Conservation (phyloP, 495 filamentous ascomycete genomes). For the Trichoderma gamsii region DNA sequence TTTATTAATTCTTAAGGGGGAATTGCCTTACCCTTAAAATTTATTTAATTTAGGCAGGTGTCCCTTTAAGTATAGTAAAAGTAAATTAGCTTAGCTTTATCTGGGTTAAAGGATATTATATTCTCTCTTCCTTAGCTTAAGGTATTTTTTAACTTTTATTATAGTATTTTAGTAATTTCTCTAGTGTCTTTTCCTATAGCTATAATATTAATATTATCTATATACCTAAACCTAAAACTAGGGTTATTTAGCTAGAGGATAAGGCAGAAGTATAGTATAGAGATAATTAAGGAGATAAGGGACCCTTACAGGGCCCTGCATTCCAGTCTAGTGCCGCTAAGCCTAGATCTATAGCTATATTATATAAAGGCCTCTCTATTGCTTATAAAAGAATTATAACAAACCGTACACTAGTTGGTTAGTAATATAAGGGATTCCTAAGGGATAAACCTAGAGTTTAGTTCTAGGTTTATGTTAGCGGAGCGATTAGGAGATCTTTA, state of each 20-base stretch:
- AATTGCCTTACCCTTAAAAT: not conserved
- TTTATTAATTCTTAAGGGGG: constrained; percentile 18
- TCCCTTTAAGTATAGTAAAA: not conserved
- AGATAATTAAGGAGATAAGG: not conserved
- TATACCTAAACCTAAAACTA: not conserved
- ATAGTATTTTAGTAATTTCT: not conserved
- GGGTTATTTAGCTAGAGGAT: not conserved
- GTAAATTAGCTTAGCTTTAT: not conserved
- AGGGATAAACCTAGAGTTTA: too few species aligned
- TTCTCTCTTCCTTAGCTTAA: not conserved
- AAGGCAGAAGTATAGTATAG: not conserved
- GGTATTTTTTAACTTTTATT: not conserved
- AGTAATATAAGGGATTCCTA: too few species aligned
- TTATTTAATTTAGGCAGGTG: not conserved
- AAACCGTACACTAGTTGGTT: too few species aligned
- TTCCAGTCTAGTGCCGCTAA: not conserved
- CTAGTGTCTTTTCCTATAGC: not conserved
- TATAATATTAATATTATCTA: not conserved
- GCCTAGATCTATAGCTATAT: not conserved
- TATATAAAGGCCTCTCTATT: not conserved
- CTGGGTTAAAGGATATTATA: not conserved
- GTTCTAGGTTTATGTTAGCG: too few species aligned
- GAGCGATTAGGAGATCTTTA: too few species aligned
- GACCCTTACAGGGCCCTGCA: not conserved
- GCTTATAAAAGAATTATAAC: not conserved